Base-by-base conservation (phyloP, 495 filamentous ascomycete species). In the Penicillium antarcticum region DNA sequence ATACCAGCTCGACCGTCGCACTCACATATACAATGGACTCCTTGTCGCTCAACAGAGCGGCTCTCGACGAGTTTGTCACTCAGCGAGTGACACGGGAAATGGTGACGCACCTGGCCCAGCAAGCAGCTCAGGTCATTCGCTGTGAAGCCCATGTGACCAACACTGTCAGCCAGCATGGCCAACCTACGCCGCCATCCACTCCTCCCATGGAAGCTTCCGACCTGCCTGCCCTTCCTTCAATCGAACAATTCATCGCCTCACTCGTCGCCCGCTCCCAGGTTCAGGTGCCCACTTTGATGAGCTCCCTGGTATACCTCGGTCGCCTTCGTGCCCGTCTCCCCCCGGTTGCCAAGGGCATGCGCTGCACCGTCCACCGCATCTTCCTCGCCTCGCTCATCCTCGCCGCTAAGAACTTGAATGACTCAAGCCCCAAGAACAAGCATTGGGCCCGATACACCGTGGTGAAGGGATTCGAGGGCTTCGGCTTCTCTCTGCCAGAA, bases 401-500 rank as follows among this genome's bases (percentile, higher is more conserved):
- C 24, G 84, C 87, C 8, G 86, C 87, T 8, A 90, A 90, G 78
- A 88, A 90, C 62, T 68, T 90, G 40, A 90, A 90, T 60, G 87
- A 90, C 74, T 96, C 92, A 42, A 95, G 91, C 21, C 94, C 95
- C 44, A 97, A 97, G 86, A 98, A 98, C 81, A 97, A 97, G 83
- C 94, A 98, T 77, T 98, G 94, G 94, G 91, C 94, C 23, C 84
- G 80, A 51, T 98, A 97, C 77, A 92, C 87, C 44, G 70, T 73
- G 35, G 84, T 94, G 50, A 82, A 85, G 57, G 86, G 85, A 41
- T 87, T 73, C 65, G 87, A 88, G 40, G 82, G 75, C 48, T 98
- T 97, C 67, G 87, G 92, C 54, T 98, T 97, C 78, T 91, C 84
- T 41, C 76, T 91, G 39, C 92, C 90, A 16, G 92, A 97, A 73